Base-by-base conservation (phyloP, 1,139 yeast species). In the Hanseniaspora sp. region DNA sequence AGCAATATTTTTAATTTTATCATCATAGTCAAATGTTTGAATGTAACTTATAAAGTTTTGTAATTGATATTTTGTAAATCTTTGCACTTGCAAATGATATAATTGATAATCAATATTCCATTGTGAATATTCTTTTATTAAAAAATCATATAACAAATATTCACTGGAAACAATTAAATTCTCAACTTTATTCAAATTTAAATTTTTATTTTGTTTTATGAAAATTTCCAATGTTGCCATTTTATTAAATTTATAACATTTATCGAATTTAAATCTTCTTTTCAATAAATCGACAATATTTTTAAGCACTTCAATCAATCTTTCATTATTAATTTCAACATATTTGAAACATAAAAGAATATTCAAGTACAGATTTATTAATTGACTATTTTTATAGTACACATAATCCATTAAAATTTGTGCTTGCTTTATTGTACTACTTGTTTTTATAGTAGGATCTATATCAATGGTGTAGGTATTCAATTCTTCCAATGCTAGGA, bases 241-340 rank as follows among this genome's bases (percentile, higher is more conserved):
- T 38, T 39, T 51, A 29, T 44, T 39, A n/a, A 51, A 51, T 33
- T 45, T 45, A n/a, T 38, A 51, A 28, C 48, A 51, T 15, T 15
- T 28, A 23, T 51, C 49, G 39, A 51, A 51, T 39, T 51, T 51
- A 13, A 51, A 51, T 51, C 54, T 44, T 30, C 35, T 44, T 33
- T 28, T 51, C 13, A 51, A 17, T 6, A 23, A 4, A 5, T 13
- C 13, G 1, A 39, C 7, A 12, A 51, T n/a, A 5, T 9, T 7
- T 5, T 31, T 29, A 7, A 51, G 30, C 9, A 31, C 7, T 13
- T n/a, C 34, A 17, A 33, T 18, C 13, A 51, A 35, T 2, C 38
- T 40, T 17, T 17, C 42, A 40, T 44, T 39, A 7, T 44, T 31
- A 6, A 44, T 35, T 5, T 51, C 48, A 11, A 37, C 33, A 39